Base-by-base conservation (phyloP, 768 basidiomycete genomes). In the Mycena latifolia region DNA sequence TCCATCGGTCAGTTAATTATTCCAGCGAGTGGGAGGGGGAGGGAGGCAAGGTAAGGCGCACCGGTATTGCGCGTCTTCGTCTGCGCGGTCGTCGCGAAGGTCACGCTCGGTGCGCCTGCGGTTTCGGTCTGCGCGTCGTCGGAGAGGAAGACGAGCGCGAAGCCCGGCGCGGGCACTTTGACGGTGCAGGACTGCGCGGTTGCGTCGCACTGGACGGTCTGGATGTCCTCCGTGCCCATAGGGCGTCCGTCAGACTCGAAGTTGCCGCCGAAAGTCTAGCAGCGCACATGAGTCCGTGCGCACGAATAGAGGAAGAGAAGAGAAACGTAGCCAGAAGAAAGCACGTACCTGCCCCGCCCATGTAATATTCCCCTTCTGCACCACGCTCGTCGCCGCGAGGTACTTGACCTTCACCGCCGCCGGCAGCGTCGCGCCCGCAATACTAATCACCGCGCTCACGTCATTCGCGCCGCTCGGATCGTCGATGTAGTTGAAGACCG, bases 61-160 rank as follows among this genome's bases (percentile, higher is more conserved):
- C 66, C 66, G 1, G 88, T 88, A 65, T 87, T 87, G 25, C 73
- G 74, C n/a, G 76, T 77, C 69, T 85, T 85, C 9, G 90, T 90
- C n/a, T 79, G 74, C 18, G 83, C 85, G 0, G 88, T 88, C 15
- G 87, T 90, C 11, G 86, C 63, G 73, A 87, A 92, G 22, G 88
- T 89, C 69, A 71, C 69, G 14, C 77, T 79, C 2, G 75, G 58
- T 14, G 70, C 72, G 14, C 75, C 74, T 22, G 72, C 66, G 22
- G 10, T 73, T 50, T 78, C 79, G 1, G 71, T 61, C 33, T 82
- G 71, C 5, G 82, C 81, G 28, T 74, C 63, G 55, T 81, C 77
- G 3, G 81, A 85, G 39, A 94, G 78, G 81, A 92, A 93, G 63
- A 95, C 90, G 48, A 95, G 81, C 1, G 92, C 92, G 65, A 91